Evolutionary conservation across 208 protist genomes (phyloP).

Genomic region (Balamuthia mandrillaris): DNA sequence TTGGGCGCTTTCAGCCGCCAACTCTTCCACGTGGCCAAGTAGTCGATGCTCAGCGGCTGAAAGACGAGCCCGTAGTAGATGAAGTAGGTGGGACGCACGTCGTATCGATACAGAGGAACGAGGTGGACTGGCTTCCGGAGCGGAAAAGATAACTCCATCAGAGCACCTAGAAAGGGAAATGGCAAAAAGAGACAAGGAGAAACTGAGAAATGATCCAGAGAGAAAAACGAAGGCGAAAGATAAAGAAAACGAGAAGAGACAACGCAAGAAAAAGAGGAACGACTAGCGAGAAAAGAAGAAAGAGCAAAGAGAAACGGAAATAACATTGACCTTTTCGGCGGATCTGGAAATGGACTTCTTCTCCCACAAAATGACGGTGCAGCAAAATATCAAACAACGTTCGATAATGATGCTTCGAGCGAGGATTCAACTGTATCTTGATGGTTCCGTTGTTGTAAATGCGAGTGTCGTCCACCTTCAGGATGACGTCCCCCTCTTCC

Average conservation of each 20-base stretch:
- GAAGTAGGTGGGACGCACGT: conserved; percentile 30
- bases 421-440: not conserved
- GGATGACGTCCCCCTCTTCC: conserved; percentile 29
- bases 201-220: too few relatives aligned
- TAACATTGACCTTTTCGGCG: not conserved
- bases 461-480: conserved; percentile 10
- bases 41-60: conserved; percentile 9
- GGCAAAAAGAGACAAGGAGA: too few relatives aligned
- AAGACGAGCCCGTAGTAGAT: conserved; percentile 47
- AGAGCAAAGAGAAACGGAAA: too few relatives aligned
- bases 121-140: not conserved
- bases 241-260: too few relatives aligned
- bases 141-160: not conserved
- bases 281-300: too few relatives aligned
- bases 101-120: conserved; percentile 34
- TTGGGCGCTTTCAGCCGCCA: conserved; percentile 41
- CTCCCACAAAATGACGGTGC: conserved; percentile 13
- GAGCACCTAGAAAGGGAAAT: too few relatives aligned
- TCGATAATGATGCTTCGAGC: not conserved
- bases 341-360: not conserved
- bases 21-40: conserved; percentile 28
- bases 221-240: too few relatives aligned
- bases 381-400: conserved; percentile 15
- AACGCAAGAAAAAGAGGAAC: too few relatives aligned
- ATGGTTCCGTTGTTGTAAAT: conserved; percentile 38